Base-by-base conservation (phyloP, 2,329 filamentous ascomycete genomes). In the Emydomyces testavorans region DNA sequence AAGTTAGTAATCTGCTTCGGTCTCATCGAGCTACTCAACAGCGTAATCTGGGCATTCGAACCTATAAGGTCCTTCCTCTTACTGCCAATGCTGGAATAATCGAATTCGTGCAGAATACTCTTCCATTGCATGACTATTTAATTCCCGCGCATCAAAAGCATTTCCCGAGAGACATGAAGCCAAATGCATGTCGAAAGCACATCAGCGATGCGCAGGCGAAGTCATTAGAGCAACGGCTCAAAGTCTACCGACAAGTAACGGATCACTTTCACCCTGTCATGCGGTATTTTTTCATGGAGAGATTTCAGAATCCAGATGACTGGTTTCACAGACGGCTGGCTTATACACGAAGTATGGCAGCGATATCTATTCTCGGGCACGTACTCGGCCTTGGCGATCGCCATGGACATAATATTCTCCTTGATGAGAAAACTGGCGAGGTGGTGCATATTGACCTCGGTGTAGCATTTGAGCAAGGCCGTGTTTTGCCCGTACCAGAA, bases 361-460 rank as follows among this genome's bases (percentile, higher is more conserved):
- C 90, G 3, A 90, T 96, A 50, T 95, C 88, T 0, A 95, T 98
- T 58, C 78, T 98, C 0, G 92, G 92, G 1, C 85, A 95, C 62
- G 81, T 96, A 0, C 77, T 98, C 0, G 92, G 93, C 1, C 76
- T 98, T 0, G 92, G 92, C 7, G 92, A 98, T 65, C 78, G 92
- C 2, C 92, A 98, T 65, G 89, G 88, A 1, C 90, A 98, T 69
- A 98, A 98, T 62, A 98, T 98, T 55, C 75, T 98, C 11, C 76
- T 98, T 0, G 92, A 98, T 62, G 79, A 83, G 52, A 82, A 83
- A 59, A 93, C 82, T 1, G 92, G 92, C 8, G 92, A 98, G 65
- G 88, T 89, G 0, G 86, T 98, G 1, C 92, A 98, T 64, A 98
- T 98, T 56, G 92, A 98, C 62, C 75, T 99, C 0, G 92, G 93